Base-by-base conservation (phyloP, 2,329 filamentous ascomycete species). In the Epichloe glyceriae region DNA sequence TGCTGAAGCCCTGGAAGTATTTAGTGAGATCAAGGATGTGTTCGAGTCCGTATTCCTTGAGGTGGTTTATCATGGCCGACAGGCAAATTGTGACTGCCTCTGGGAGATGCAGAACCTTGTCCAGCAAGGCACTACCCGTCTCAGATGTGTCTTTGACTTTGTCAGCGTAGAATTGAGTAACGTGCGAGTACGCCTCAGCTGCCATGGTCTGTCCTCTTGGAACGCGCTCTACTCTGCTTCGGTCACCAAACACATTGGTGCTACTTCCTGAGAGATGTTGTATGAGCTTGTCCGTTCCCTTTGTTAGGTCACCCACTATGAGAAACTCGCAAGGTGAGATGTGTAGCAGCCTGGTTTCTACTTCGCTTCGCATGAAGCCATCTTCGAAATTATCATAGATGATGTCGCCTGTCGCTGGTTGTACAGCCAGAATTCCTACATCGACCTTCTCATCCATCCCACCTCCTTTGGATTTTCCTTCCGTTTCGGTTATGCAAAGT, bases 361-460 rank as follows among this genome's bases (percentile, higher is more conserved):
- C 86, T 64, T 98, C 93, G 60, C 85, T 89, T 46, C 93, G 78
- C 91, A 98, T 95, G 69, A 97, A 97, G 2, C 91, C 89, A 61
- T 98, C 93, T 59, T 97, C 88, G 59, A 98, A 98, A 53, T 85
- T 83, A 62, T 98, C 93, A 60, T 96, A 94, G 51, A 97, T 85
- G 59, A 98, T 88, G 64, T 97, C 91, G 51, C 93, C 93, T 0
- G 93, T 98, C 1, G 88, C 86, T 8, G 93, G 93, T 61, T 98
- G 93, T 4, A 98, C 93, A 26, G 93, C 93, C 20, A 98, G 75
- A 52, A 98, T 80, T 1, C 93, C 93, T 22, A 97, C 83, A 51
- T 93, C 81, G 1, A 97, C 91, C 61, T 87, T 95, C 64, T 98
- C 93, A 62, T 97, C 91, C 0, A 88, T 90, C 2, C 88, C 88